Base-by-base conservation (phyloP, 192 early-diverging fungal genomes). In the Coemansia sp. region DNA sequence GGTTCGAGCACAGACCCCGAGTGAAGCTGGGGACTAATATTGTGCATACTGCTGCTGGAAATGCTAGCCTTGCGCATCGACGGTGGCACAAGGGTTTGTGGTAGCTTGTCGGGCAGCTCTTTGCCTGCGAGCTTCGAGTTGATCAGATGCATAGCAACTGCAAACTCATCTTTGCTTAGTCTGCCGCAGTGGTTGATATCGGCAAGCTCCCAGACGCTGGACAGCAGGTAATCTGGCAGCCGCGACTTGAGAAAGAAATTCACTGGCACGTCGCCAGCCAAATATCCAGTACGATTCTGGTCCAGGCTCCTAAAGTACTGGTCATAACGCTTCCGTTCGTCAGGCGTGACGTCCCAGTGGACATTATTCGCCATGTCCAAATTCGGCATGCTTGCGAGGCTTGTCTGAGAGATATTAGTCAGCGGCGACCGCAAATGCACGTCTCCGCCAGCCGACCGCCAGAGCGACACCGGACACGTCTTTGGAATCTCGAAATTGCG, bases 181-280 rank as follows among this genome's bases (percentile, higher is more conserved):
- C 72, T 76, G 1, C 91, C 90, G 51, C 79, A 77, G 65, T 85
- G 85, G 18, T 76, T 81, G 36, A 84, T 88, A 66, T 92, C 89
- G 0, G 90, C 83, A 56, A 94, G 81, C 48, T 92, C 90, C 90
- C 94, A 96, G 53, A 96, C 90, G 55, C 88, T 84, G 20, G 92
- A 93, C 55, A 96, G 73, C 1, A 76, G 84, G 1, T 79, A 59
- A 34, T 88, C 86, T 0, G 90, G 83, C 46, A 96, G 78, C 55
- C 89, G 87, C 5, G 93, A 93, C 66, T 91, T 91, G 61, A 92
- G 70, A 70, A 96, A 94, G 63, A 96, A 92, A 26, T 81, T 80
- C 23, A 89, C 89, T 12, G 89, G 88, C 10, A 92, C 91, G 43
- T 90, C 88, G 35, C 92, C 92, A 69, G 83, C 36, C 62, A 97